A percentile compares a stretch with the other conserved stretches of the same genome.
Evolutionary conservation across 2,329 filamentous ascomycete genomes (phyloP).

Genomic region (Didymella segeticola): DNA sequence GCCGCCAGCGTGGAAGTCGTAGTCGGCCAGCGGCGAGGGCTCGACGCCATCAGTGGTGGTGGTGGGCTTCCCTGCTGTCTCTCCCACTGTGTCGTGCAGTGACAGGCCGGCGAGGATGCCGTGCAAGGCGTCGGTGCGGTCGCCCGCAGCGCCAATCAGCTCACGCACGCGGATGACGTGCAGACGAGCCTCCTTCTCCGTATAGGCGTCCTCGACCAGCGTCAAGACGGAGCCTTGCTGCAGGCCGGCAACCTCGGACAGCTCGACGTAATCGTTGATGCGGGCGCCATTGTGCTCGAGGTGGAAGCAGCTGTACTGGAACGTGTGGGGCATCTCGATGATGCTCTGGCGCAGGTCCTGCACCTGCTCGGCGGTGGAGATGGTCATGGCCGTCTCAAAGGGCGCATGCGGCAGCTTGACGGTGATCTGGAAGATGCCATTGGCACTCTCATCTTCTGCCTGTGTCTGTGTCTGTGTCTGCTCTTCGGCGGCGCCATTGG

Average conservation of each 20-base stretch:
- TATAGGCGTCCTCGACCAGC: conserved; percentile 93
- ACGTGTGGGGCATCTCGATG: conserved; percentile 88
- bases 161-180: conserved; percentile 91
- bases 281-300: conserved; percentile 87
- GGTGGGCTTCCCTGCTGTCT: no score
- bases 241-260: conserved; percentile 86
- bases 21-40: conserved; percentile 64
- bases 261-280: conserved; percentile 93
- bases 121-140: conserved; percentile 85
- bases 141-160: conserved; percentile 87
- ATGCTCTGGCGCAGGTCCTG: conserved; percentile 97
- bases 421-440: conserved; percentile 70
- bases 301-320: conserved; percentile 99
- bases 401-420: conserved; percentile 83
- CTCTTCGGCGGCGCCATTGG: conserved; percentile 28
- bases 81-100: conserved; percentile 80
- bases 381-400: conserved; percentile 83
- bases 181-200: conserved; percentile 96
- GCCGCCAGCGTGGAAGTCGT: conserved; percentile 76
- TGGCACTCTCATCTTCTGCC: conserved; percentile 35
- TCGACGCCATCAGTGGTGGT: conserved; percentile 46
- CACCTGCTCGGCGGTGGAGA: conserved; percentile 92
- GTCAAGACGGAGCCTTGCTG: conserved; percentile 77
- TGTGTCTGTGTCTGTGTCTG: no score
- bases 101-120: conserved; percentile 86